Percentiles rank a stretch among this genome's conserved stretches.
Evolutionary conservation across 306 rosid species (phyloP).

Genomic region (Malus sieversii): DNA sequence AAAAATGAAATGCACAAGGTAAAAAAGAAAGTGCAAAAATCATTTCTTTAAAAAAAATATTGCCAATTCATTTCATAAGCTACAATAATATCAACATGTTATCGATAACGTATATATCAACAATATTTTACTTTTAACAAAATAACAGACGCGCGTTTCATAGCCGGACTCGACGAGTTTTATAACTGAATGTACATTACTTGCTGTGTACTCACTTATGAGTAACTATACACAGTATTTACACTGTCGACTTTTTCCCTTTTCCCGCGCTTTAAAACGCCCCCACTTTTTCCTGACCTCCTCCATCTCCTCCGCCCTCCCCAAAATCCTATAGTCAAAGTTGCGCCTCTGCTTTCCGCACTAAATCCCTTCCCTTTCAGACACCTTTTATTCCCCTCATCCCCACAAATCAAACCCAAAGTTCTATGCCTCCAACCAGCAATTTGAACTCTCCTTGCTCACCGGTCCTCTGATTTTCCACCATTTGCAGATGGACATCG

Average conservation of each 20-base stretch:
- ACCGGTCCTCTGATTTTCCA: not conserved
- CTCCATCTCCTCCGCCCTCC: conserved; percentile 5
- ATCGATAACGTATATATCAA: too few species aligned
- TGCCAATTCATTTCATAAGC: too few species aligned
- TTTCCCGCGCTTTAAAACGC: conserved; percentile 35
- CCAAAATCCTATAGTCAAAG: conserved; percentile 37
- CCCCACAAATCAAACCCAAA: not conserved
- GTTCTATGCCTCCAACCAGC: conserved; percentile 16
- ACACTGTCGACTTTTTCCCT: not conserved
- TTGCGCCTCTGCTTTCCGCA: conserved; percentile 40
- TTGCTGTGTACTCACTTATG: too few species aligned
- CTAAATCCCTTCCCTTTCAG: conserved; percentile 4
- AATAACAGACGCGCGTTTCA: too few species aligned
- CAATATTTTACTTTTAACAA: too few species aligned
- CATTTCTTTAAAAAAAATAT: too few species aligned
- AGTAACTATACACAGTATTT: too few species aligned
- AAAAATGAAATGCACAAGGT: too few species aligned
- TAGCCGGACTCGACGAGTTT: too few species aligned
- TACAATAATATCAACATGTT: too few species aligned
- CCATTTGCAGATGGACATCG: conserved; percentile 51
- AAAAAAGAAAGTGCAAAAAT: too few species aligned
- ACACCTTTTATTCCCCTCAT: conserved; percentile 9
- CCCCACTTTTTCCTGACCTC: not conserved
- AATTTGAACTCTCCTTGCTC: not conserved
- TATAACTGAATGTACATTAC: too few species aligned